A percentile compares a stretch with the other conserved stretches of the same genome.
phyloP scores from a whole-genome alignment of 495 filamentous ascomycete genomes.

The Thermothielavioides terrestris region DNA sequence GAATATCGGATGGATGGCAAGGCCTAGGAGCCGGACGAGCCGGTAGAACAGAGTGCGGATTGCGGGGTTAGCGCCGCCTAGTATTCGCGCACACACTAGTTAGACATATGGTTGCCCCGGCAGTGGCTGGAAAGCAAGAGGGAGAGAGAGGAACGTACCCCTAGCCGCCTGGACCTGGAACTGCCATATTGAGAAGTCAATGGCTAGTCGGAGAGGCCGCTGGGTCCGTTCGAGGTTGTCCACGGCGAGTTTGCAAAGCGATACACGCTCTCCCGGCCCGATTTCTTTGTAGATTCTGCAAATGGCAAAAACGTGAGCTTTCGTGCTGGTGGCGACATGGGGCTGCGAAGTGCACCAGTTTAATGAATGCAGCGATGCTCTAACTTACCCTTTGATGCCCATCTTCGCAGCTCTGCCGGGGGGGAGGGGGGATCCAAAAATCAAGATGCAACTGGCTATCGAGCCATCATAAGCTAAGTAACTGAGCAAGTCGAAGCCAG shows the following conservation, averaged over 20 bases:
- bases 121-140: neutral
- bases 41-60: slow-evolving; percentile 90
- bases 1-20: slow-evolving; percentile 82
- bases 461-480: neutral
- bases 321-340: too few species aligned
- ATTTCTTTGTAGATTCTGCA: slow-evolving; percentile 81
- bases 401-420: slow-evolving; percentile 25
- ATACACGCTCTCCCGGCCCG: slow-evolving; percentile 67
- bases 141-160: slow-evolving; percentile 32
- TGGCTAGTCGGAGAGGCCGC: slow-evolving; percentile 74
- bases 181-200: slow-evolving; percentile 96
- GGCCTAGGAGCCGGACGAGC: slow-evolving; percentile 68
- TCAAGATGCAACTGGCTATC: neutral
- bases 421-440: neutral
- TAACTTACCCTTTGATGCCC: slow-evolving; percentile 53
- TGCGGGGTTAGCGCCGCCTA: slow-evolving; percentile 81
- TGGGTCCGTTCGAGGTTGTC: slow-evolving; percentile 60
- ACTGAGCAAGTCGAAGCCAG: neutral
- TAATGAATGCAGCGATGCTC: neutral
- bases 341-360: too few species aligned
- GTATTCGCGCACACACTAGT: neutral
- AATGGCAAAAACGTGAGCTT: neutral
- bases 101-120: too few species aligned
- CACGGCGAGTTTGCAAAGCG: slow-evolving; percentile 74
- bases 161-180: slow-evolving; percentile 83